Conservation (phyloP, 2,329 filamentous ascomycete genomes). For the Ilyonectria sp. region DNA sequence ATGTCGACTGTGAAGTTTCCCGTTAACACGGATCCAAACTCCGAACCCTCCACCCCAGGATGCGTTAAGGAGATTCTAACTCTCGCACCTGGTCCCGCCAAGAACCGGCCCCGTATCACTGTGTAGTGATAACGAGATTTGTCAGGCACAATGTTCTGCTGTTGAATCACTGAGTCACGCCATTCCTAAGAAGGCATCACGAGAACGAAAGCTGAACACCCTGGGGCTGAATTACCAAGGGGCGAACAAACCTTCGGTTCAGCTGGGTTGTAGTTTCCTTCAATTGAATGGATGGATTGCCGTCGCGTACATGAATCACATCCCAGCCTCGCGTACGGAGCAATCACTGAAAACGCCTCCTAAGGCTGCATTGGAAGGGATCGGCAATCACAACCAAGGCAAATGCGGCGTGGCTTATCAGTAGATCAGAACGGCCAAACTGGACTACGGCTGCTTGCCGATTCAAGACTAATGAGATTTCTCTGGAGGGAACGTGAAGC, state of each 20-base stretch:
- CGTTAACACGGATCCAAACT: not conserved
- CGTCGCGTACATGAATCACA: not conserved
- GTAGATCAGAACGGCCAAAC: not conserved
- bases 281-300: not conserved
- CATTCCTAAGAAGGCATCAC: not conserved
- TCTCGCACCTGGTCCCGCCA: not conserved
- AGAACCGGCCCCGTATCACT: not conserved
- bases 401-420: not conserved
- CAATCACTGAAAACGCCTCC: not conserved
- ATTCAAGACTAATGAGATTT: not conserved
- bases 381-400: not conserved
- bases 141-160: not conserved
- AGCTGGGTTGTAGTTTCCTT: not conserved
- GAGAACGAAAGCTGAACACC: not conserved
- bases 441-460: not conserved
- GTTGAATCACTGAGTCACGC: not conserved
- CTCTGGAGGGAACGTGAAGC: not conserved
- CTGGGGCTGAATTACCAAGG: not conserved
- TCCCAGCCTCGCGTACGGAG: not conserved
- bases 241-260: not conserved
- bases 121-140: not conserved
- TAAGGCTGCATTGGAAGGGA: not conserved
- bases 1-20: not conserved
- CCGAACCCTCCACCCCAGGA: not conserved
- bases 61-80: not conserved